These are phyloP conservation scores for Oryza glumipatula DNA, from an alignment of 176 grass and related monocot genomes.

Conservation along the genomic window DNA sequence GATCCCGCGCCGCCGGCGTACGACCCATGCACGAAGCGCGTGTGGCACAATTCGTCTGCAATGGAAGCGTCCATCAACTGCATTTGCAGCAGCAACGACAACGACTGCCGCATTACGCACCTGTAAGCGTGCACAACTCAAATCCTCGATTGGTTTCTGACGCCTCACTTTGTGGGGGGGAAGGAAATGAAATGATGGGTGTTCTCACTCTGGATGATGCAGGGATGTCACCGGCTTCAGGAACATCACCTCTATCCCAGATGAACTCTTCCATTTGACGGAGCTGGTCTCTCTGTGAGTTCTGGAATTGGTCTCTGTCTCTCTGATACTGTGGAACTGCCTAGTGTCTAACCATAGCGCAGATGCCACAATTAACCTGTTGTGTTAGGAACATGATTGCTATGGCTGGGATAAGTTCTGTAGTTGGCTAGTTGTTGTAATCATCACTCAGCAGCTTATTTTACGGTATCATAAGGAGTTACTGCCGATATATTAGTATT, in stretches of 20 bases:
- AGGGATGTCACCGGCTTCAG: conserved; percentile 43
- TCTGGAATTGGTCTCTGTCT: neutral
- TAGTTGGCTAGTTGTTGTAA: neutral
- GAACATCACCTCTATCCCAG: conserved; percentile 40
- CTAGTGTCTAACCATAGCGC: neutral
- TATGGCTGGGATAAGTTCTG: neutral
- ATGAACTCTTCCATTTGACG: conserved; percentile 45
- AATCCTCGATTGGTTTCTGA: neutral
- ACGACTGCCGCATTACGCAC: conserved; percentile 37
- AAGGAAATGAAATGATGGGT: neutral
- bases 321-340: neutral
- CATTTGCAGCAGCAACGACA: neutral
- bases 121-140: neutral
- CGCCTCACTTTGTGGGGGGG: neutral
- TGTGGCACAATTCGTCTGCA: neutral
- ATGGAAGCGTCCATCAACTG: conserved; percentile 30
- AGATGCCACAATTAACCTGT: neutral
- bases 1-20: neutral
- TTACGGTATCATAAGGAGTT: neutral
- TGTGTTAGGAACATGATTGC: neutral
- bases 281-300: conserved; percentile 58
- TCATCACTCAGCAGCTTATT: neutral
- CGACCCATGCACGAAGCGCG: neutral
- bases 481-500: neutral
- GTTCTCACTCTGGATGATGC: conserved; percentile 23